phyloP scores from a whole-genome alignment of 257 asterid genomes.

The Schizonepeta tenuifolia region DNA sequence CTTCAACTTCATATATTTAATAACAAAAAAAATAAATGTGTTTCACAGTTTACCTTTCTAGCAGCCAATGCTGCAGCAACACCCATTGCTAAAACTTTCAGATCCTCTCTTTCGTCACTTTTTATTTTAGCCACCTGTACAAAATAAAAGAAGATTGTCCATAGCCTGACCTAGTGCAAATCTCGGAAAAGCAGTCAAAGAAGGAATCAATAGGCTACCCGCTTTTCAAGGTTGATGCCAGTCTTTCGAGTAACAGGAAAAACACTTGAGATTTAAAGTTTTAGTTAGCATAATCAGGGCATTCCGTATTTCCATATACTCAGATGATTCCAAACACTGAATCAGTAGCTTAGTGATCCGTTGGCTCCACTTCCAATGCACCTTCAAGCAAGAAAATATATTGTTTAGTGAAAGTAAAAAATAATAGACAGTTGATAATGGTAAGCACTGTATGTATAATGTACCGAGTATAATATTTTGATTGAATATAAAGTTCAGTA shows the following conservation, averaged over 20 bases:
- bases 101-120: conserved; percentile 98
- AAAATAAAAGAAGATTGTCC: conserved; percentile 33
- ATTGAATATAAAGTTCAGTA: not conserved
- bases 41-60: conserved; percentile 70
- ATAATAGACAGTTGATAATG: conserved; percentile 1
- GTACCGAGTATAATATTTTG: not conserved
- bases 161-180: conserved; percentile 25
- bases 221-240: conserved; percentile 96
- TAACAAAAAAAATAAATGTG: conserved; percentile 5
- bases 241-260: conserved; percentile 98
- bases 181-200: conserved; percentile 13
- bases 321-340: conserved; percentile 95
- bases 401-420: conserved; percentile 5
- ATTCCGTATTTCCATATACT: conserved; percentile 97
- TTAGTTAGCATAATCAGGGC: conserved; percentile 91
- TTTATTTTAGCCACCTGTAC: conserved; percentile 94
- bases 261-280: conserved; percentile 75
- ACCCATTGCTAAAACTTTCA: conserved; percentile 96
- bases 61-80: conserved; percentile 98
- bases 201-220: conserved; percentile 57
- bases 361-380: conserved; percentile 99
- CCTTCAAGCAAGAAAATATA: conserved; percentile 53
- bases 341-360: conserved; percentile 90
- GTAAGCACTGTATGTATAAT: not conserved
- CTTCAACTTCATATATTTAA: not conserved